Evolutionary conservation across 495 filamentous ascomycete genomes (phyloP).

Genomic region (Penicillium goetzii): DNA sequence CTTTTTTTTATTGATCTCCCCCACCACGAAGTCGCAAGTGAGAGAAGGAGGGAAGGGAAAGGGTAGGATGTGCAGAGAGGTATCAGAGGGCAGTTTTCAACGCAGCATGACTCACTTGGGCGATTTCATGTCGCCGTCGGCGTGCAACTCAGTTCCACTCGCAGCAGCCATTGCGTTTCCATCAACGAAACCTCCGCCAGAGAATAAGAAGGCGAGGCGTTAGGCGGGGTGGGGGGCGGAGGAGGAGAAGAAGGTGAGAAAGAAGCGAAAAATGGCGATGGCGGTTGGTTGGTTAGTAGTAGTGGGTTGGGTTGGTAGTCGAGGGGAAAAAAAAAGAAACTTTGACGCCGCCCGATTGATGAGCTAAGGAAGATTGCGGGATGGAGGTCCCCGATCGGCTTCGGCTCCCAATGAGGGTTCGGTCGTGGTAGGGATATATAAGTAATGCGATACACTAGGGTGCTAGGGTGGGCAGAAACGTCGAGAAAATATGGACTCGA

Average conservation of each 20-base stretch:
- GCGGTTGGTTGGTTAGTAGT: neutral
- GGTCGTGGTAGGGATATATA: too few relatives aligned
- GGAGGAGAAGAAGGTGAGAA: slow-evolving; percentile 13
- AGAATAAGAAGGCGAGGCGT: slow-evolving; percentile 3
- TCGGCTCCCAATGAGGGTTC: slow-evolving; percentile 24
- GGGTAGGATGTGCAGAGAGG: neutral
- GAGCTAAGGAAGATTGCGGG: slow-evolving; percentile 53
- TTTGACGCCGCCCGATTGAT: slow-evolving; percentile 36
- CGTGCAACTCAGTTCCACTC: slow-evolving; percentile 54
- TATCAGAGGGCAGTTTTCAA: neutral
- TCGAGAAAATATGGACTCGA: slow-evolving; percentile 14
- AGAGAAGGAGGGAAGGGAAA: neutral
- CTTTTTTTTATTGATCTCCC: neutral
- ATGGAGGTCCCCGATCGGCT: slow-evolving; percentile 36
- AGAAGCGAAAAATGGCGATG: slow-evolving; percentile 11
- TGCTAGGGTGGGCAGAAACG: too few relatives aligned
- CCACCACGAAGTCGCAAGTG: neutral
- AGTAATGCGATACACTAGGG: too few relatives aligned
- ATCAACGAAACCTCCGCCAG: slow-evolving; percentile 36
- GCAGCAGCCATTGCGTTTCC: slow-evolving; percentile 53
- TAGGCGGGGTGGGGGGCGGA: slow-evolving; percentile 14
- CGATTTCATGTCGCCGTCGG: slow-evolving; percentile 58
- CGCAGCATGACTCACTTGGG: slow-evolving; percentile 37
- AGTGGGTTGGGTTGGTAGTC: neutral
- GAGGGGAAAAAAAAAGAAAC: slow-evolving; percentile 29